These are phyloP conservation scores for Salix viminalis DNA, from an alignment of 345 rosid species.

Conservation along the genomic window DNA sequence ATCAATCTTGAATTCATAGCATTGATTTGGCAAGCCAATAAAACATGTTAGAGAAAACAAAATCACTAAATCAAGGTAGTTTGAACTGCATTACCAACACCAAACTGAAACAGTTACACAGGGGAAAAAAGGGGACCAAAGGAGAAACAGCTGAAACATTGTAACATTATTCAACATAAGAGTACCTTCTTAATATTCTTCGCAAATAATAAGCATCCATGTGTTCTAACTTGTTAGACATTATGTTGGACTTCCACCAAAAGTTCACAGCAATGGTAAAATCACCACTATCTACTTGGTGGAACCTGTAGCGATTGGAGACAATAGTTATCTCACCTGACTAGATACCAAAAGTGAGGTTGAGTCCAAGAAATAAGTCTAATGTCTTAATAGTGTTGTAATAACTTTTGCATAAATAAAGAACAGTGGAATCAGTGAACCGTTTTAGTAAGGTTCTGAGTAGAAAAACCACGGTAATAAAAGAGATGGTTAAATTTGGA, in stretches of 20 bases:
- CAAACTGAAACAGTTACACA: constrained; percentile 4
- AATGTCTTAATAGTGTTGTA: background rate
- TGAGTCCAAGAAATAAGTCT: background rate
- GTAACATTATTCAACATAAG: background rate
- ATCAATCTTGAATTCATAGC: constrained; percentile 48
- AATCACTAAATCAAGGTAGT: constrained; percentile 22
- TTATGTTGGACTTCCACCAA: constrained; percentile 78
- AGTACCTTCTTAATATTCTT: constrained; percentile 63
- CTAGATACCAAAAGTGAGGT: constrained; percentile 1
- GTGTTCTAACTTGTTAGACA: constrained; percentile 62
- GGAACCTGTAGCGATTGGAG: constrained; percentile 59
- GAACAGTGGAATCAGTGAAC: background rate
- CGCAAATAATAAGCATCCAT: constrained; percentile 90
- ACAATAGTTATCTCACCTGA: constrained; percentile 20
- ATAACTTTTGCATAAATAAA: background rate
- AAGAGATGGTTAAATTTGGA: background rate
- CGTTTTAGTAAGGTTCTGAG: background rate
- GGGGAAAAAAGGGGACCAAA: background rate
- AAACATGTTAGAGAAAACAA: constrained; percentile 20
- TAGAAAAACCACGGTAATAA: background rate
- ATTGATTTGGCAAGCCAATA: constrained; percentile 17
- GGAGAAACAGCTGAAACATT: background rate
- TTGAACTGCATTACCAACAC: constrained; percentile 2
- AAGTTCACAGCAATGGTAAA: constrained; percentile 79
- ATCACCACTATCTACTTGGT: constrained; percentile 78